Percentiles rank a stretch among this genome's conserved stretches.
phyloP scores from a whole-genome alignment of 2,329 filamentous ascomycete species.

The Calonectria pseudoturangicola region DNA sequence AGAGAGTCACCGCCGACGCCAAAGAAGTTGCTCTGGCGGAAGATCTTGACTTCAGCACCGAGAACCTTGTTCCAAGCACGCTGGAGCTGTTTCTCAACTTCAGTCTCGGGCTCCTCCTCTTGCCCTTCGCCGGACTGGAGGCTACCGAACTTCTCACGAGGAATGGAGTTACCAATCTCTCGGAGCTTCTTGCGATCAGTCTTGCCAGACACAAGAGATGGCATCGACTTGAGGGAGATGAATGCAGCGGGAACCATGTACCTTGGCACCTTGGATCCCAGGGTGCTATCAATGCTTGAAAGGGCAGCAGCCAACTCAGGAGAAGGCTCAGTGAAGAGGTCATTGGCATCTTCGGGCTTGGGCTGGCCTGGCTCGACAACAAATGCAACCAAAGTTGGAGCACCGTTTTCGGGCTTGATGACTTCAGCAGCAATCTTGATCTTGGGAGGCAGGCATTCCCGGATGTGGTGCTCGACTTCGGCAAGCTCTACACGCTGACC shows the following conservation, averaged over 20 bases:
- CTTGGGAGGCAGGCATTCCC: conserved; percentile 60
- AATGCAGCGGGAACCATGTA: conserved; percentile 52
- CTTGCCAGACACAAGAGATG: conserved; percentile 51
- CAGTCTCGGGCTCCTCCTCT: conserved; percentile 61
- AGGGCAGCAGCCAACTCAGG: conserved; percentile 57
- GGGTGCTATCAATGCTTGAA: conserved; percentile 56
- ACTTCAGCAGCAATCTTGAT: conserved; percentile 69
- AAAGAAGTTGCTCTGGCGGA: conserved; percentile 67
- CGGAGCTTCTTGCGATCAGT: conserved; percentile 50
- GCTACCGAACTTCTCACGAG: conserved; percentile 62
- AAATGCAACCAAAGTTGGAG: conserved; percentile 50
- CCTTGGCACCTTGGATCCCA: conserved; percentile 53
- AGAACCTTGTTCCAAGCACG: conserved; percentile 63
- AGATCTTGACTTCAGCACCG: conserved; percentile 58
- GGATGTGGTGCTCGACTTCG: conserved; percentile 71
- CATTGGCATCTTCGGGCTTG: conserved; percentile 40
- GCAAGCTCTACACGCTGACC: conserved; percentile 72
- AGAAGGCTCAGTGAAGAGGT: conserved; percentile 53
- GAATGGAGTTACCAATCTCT: conserved; percentile 65
- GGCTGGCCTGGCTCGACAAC: conserved; percentile 45
- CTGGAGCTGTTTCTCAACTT: conserved; percentile 61
- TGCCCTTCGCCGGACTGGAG: conserved; percentile 47
- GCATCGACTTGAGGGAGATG: conserved; percentile 50
- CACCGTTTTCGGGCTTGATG: conserved; percentile 62
- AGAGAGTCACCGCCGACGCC: conserved; percentile 70